Conservation (phyloP, 2,329 filamentous ascomycete genomes). For the Colletotrichum caudatum region DNA sequence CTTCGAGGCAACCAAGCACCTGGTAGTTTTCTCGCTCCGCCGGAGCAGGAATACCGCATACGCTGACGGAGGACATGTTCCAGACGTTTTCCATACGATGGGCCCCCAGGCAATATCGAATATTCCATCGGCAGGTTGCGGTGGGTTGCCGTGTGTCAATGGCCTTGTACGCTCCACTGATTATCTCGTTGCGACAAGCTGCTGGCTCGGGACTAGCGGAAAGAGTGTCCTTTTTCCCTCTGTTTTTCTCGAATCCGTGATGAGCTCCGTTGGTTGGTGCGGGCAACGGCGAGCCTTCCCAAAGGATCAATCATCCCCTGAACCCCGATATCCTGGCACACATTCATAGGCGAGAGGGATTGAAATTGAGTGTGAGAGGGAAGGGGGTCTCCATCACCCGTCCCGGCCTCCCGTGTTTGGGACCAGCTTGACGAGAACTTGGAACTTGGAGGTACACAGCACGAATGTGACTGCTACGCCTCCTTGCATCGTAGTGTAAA, state of each 20-base stretch:
- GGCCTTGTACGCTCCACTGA: conserved; percentile 30
- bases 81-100: conserved; percentile 38
- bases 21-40: background rate
- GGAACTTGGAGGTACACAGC: conserved; percentile 12
- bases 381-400: conserved; percentile 15
- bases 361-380: conserved; percentile 14
- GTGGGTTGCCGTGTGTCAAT: conserved; percentile 30
- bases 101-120: conserved; percentile 27
- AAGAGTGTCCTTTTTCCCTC: background rate
- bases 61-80: conserved; percentile 24
- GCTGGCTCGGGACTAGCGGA: conserved; percentile 19
- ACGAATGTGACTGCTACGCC: background rate
- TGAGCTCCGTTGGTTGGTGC: conserved; percentile 35
- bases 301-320: conserved; percentile 24
- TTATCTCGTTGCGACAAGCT: conserved; percentile 34
- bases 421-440: conserved; percentile 24
- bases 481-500: background rate
- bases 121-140: conserved; percentile 27
- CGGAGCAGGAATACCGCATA: conserved; percentile 12
- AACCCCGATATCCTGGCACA: conserved; percentile 22
- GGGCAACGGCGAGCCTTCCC: conserved; percentile 38
- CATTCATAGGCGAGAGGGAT: conserved; percentile 20
- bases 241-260: background rate
- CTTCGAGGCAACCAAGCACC: conserved; percentile 6
- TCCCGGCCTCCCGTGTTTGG: conserved; percentile 34